These are phyloP conservation scores for Adansonia rubrostipa DNA, from an alignment of 441 rosid species.

Conservation along the genomic window DNA sequence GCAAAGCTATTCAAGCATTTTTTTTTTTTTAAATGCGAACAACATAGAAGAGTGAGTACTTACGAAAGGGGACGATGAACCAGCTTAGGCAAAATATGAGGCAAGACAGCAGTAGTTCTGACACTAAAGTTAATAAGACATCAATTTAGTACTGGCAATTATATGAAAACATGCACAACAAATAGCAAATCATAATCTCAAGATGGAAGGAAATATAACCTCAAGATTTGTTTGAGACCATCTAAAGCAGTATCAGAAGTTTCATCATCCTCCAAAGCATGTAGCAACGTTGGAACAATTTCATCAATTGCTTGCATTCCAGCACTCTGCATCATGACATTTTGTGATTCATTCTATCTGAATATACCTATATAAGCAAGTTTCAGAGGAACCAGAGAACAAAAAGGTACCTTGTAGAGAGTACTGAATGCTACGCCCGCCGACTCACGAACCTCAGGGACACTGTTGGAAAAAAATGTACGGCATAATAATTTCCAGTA, in stretches of 20 bases:
- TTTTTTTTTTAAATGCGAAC: slow-evolving; percentile 4
- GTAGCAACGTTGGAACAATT: slow-evolving; percentile 94
- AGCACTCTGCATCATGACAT: slow-evolving; percentile 71
- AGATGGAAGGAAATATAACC: slow-evolving; percentile 46
- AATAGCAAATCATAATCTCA: slow-evolving; percentile 17
- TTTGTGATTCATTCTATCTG: slow-evolving; percentile 16
- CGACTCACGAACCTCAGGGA: slow-evolving; percentile 94
- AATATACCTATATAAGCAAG: slow-evolving; percentile 14
- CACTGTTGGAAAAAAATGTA: slow-evolving; percentile 48
- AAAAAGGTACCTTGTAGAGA: slow-evolving; percentile 80
- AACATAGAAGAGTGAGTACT: slow-evolving; percentile 42
- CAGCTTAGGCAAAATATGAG: slow-evolving; percentile 98
- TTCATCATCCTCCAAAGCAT: slow-evolving; percentile 93
- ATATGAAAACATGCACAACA: slow-evolving; percentile 17
- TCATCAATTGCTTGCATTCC: slow-evolving; percentile 99
- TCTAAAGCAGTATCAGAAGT: slow-evolving; percentile 94
- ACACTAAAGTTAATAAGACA: slow-evolving; percentile 61
- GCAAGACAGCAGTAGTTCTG: slow-evolving; percentile 95
- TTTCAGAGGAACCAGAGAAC: slow-evolving; percentile 28
- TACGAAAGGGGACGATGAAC: slow-evolving; percentile 96
- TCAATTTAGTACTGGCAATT: slow-evolving; percentile 31
- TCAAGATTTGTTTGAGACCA: slow-evolving; percentile 97
- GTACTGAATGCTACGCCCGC: slow-evolving; percentile 99
- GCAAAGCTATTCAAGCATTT: slow-evolving; percentile 21
- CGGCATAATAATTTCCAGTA: slow-evolving; percentile 16